Evolutionary conservation across 2,329 filamentous ascomycete genomes (phyloP).

Genomic region (Daldinia eschscholtzii): DNA sequence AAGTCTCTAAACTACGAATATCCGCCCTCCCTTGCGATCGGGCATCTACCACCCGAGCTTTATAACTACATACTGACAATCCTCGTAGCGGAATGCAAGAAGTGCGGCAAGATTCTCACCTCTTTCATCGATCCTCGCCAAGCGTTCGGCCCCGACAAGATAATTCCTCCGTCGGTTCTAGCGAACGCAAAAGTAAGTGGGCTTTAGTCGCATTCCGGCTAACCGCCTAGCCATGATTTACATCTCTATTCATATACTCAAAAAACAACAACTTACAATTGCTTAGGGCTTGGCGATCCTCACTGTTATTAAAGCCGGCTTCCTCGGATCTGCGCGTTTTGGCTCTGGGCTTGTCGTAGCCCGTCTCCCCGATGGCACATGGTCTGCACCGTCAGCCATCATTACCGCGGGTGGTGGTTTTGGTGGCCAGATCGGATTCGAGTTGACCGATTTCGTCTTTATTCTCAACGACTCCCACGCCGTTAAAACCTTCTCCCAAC

Average conservation of each 20-base stretch:
- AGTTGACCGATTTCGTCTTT: slow-evolving; percentile 95
- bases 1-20: slow-evolving; percentile 56
- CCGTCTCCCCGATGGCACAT: slow-evolving; percentile 79
- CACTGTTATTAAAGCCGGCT: slow-evolving; percentile 88
- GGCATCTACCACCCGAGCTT: slow-evolving; percentile 22
- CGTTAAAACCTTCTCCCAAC: slow-evolving; percentile 93
- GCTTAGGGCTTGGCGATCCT: slow-evolving; percentile 82
- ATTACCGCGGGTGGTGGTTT: slow-evolving; percentile 85
- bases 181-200: slow-evolving; percentile 84
- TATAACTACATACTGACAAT: slow-evolving; percentile 32
- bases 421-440: slow-evolving; percentile 87
- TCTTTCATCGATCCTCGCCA: slow-evolving; percentile 96
- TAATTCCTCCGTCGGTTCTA: slow-evolving; percentile 92
- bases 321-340: slow-evolving; percentile 84
- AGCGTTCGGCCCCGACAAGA: slow-evolving; percentile 94
- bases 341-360: slow-evolving; percentile 87
- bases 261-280: slow-evolving; percentile 16
- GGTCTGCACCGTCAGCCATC: slow-evolving; percentile 86
- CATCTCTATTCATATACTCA: slow-evolving; percentile 20
- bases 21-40: slow-evolving; percentile 13
- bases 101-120: slow-evolving; percentile 93
- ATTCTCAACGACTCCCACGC: slow-evolving; percentile 93
- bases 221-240: slow-evolving; percentile 13
- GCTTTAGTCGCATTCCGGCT: slow-evolving; percentile 12
- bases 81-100: slow-evolving; percentile 89